These are phyloP conservation scores for Hirschioporus abietinus DNA, from an alignment of 768 basidiomycete species.

Conservation along the genomic window DNA sequence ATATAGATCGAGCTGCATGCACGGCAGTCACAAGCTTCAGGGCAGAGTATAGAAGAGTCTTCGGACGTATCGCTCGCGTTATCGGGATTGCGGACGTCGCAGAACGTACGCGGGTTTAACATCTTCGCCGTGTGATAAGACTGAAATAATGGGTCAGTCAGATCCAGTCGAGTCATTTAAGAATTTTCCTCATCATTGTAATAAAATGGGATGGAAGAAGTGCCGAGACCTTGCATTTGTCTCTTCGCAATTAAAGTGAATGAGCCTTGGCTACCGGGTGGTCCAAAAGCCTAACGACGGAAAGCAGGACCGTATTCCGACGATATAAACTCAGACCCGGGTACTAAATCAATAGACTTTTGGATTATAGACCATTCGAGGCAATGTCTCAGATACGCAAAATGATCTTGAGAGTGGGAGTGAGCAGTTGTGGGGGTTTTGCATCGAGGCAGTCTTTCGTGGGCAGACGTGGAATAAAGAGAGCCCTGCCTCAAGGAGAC, in stretches of 20 bases:
- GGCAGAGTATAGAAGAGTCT: background rate
- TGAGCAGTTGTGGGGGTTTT: background rate
- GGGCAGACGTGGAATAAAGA: background rate
- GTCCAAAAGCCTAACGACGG: background rate
- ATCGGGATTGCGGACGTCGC: background rate
- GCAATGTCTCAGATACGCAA: background rate
- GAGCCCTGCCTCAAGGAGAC: background rate
- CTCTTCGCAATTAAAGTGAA: background rate
- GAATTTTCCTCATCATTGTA: too few relatives aligned
- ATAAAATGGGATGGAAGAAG: background rate
- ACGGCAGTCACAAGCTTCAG: background rate
- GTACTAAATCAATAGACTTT: background rate
- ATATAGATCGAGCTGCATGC: background rate
- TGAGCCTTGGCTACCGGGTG: background rate
- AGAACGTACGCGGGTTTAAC: background rate
- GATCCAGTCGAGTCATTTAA: too few relatives aligned
- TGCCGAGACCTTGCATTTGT: background rate
- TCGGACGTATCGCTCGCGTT: background rate
- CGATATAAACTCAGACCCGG: background rate
- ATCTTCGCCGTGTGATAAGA: background rate
- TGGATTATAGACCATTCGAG: background rate
- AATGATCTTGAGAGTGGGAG: background rate
- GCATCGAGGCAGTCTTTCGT: background rate
- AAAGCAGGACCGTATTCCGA: background rate
- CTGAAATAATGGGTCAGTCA: background rate